Evolutionary conservation across 768 basidiomycete species (phyloP).

Genomic region (Strobilomyces confusus): DNA sequence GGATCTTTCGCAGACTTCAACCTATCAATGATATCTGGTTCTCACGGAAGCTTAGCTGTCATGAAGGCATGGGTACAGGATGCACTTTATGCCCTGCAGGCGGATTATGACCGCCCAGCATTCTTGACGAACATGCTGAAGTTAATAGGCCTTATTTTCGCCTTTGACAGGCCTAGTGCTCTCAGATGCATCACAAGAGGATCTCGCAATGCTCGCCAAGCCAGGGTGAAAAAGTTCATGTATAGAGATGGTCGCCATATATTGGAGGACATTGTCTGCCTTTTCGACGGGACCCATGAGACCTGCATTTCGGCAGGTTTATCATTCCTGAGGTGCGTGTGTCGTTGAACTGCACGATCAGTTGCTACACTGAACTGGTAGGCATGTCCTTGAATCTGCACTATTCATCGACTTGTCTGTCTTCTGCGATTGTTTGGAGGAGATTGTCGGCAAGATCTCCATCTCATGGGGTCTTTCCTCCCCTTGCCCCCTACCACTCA

Average conservation of each 20-base stretch:
- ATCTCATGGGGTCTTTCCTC: conserved; percentile 30
- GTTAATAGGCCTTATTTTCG: conserved; percentile 34
- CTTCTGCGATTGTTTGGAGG: conserved; percentile 51
- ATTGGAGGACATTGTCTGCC: conserved; percentile 30
- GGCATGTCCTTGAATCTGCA: conserved; percentile 38
- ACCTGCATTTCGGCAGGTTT: conserved; percentile 35
- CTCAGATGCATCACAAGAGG: conserved; percentile 8
- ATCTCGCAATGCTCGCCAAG: conserved; percentile 16
- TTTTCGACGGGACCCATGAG: conserved; percentile 25
- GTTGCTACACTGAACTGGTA: conserved; percentile 30
- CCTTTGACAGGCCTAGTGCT: conserved; percentile 35
- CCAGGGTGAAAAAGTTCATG: conserved; percentile 5
- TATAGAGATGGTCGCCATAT: conserved; percentile 21
- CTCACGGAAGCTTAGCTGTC: conserved; percentile 31
- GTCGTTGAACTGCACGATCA: neutral
- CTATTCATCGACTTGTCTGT: conserved; percentile 44
- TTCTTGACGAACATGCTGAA: conserved; percentile 38
- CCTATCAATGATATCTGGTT: conserved; percentile 36
- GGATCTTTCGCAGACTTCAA: conserved; percentile 41
- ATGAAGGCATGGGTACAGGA: conserved; percentile 46
- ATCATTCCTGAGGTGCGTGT: conserved; percentile 36
- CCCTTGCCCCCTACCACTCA: conserved; percentile 27
- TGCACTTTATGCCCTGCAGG: conserved; percentile 36
- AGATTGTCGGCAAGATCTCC: conserved; percentile 39
- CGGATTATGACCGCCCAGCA: neutral